phyloP scores from a whole-genome alignment of 2,329 filamentous ascomycete species.

The Sporothrix brunneoviolacea region DNA sequence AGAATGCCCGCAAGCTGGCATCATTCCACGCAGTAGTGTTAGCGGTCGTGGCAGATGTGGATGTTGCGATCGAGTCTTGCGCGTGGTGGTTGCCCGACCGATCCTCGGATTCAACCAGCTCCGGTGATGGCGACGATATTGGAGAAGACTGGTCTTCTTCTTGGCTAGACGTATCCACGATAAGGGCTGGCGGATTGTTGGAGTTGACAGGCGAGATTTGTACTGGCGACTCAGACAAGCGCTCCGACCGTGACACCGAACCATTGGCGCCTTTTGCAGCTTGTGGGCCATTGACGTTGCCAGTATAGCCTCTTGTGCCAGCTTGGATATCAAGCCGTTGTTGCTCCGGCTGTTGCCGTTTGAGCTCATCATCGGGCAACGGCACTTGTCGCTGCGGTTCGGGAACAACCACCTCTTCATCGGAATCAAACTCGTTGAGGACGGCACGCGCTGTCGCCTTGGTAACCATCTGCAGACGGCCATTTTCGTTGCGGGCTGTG shows the following conservation, averaged over 20 bases:
- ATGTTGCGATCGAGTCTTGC: slow-evolving; percentile 45
- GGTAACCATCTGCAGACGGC: slow-evolving; percentile 50
- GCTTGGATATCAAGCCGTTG: slow-evolving; percentile 26
- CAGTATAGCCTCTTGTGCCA: slow-evolving; percentile 36
- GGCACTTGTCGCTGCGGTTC: slow-evolving; percentile 25
- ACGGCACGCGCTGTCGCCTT: slow-evolving; percentile 57
- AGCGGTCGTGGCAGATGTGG: slow-evolving; percentile 42
- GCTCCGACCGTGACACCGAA: slow-evolving; percentile 33
- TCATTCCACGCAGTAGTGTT: slow-evolving; percentile 71
- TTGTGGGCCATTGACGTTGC: slow-evolving; percentile 24
- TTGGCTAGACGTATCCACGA: slow-evolving; percentile 65
- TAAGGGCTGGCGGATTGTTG: slow-evolving; percentile 57
- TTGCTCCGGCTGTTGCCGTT: slow-evolving; percentile 3
- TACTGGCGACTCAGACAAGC: slow-evolving; percentile 62
- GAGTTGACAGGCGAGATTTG: slow-evolving; percentile 51
- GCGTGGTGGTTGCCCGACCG: slow-evolving; percentile 32
- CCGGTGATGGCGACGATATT: slow-evolving; percentile 58
- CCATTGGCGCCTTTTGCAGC: slow-evolving; percentile 5
- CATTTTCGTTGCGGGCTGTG: slow-evolving; percentile 33
- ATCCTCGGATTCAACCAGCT: slow-evolving; percentile 46
- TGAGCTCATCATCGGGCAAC: slow-evolving; percentile 17
- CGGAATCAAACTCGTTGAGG: slow-evolving; percentile 64
- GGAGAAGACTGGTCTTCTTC: slow-evolving; percentile 56
- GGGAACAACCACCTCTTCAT: slow-evolving; percentile 30
- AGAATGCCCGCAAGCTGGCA: slow-evolving; percentile 74